Evolutionary conservation across 495 filamentous ascomycete species (phyloP), one percentile per base, ranked within the genome.

Genomic region (Elasticomyces elasticus): DNA sequence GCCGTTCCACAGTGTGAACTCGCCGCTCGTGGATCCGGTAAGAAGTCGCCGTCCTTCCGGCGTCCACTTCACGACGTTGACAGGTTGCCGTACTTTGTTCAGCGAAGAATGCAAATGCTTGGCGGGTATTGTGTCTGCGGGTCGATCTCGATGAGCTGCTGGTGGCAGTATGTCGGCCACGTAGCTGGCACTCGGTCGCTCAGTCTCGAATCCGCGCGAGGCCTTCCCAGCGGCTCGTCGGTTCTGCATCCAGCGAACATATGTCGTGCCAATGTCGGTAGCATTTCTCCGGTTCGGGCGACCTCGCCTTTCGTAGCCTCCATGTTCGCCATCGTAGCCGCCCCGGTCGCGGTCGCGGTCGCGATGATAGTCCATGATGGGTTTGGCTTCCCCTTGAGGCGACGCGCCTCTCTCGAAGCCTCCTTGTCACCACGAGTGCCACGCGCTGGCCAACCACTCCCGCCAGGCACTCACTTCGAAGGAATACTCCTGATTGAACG

Each of bases 1-100:
- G 54, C 92, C 92, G 67, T 98, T 98, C 92, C 92, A 98, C 3
- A 98, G 71, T 44, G 94, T 98, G 62, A 98, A 98, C 67, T 98
- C 92, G 52, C 92, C 92, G 63, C 90, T 97, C 65, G 88, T 91
- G 1, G 87, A 91, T 20, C 87, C 92, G 0, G 92, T 97, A 62
- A 98, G 75, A 42, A 98, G 70, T 55, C 92, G 76, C 56, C 92
- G 80, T 33, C 92, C 92, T 71, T 98, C 92, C 0, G 92, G 92
- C 2, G 92, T 98, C 92, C 92, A 98, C 71, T 85, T 76, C 41
- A 98, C 89, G n/a, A 95, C 86, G 38, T 95, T 95, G 63, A 98
- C 86, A 0, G 92, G 92, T 53, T 97, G 92, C 63, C 94, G 94
- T 56, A 91, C 88, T 66, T 98, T 98, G 75, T 95, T 95, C 27